These are phyloP conservation scores for Metschnikowia arizonensis DNA, from an alignment of 805 yeast genomes.

Conservation along the genomic window DNA sequence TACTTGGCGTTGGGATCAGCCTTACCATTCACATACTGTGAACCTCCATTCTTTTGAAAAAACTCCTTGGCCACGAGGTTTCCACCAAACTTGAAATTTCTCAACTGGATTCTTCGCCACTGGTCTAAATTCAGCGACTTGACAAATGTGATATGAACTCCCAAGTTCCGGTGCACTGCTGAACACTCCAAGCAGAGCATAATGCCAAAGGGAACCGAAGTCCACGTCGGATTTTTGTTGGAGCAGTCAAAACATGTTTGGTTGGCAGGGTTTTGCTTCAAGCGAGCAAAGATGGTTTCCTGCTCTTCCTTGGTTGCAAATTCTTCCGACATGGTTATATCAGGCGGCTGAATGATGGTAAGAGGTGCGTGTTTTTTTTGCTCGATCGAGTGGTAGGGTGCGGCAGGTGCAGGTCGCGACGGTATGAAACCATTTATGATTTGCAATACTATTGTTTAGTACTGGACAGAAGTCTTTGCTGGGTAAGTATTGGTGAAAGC, in stretches of 20 bases:
- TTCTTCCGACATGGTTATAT: constrained; percentile 38
- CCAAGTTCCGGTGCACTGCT: constrained; percentile 91
- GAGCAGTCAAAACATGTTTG: constrained; percentile 90
- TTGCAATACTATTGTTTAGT: not conserved
- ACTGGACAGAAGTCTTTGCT: no score
- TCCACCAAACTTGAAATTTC: constrained; percentile 93
- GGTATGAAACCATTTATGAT: not conserved
- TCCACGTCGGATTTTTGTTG: constrained; percentile 96
- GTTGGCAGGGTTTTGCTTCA: constrained; percentile 67
- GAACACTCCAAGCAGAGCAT: constrained; percentile 92
- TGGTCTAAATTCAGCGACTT: constrained; percentile 88
- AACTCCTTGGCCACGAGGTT: constrained; percentile 82
- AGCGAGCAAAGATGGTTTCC: constrained; percentile 55
- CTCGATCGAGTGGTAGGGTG: not conserved
- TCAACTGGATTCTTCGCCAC: constrained; percentile 87
- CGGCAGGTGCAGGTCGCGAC: constrained; percentile 1
- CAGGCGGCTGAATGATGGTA: not conserved
- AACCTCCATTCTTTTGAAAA: constrained; percentile 81
- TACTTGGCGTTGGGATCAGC: constrained; percentile 73
- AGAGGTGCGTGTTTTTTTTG: constrained; percentile 3
- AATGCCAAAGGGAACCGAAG: constrained; percentile 94
- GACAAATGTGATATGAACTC: constrained; percentile 94
- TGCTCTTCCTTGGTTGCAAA: constrained; percentile 70
- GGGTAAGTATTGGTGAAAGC: no score
- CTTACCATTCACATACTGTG: constrained; percentile 53